Evolutionary conservation across 169 alveolate genomes (phyloP).

Genomic region (Miamiensis avidus): DNA sequence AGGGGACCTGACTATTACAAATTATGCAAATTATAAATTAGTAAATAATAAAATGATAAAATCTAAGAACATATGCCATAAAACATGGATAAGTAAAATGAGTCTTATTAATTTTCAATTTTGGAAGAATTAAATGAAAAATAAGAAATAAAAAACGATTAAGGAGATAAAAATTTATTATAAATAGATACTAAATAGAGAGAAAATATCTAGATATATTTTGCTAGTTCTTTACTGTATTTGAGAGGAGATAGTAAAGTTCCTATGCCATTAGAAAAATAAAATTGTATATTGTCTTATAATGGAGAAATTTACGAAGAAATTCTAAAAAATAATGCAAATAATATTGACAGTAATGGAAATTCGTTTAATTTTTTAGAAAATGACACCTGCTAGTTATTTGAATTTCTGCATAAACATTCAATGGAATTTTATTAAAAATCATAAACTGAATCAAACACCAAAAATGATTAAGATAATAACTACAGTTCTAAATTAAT

Average conservation of each 20-base stretch:
- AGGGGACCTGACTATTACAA: slow-evolving; percentile 22
- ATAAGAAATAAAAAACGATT: background rate
- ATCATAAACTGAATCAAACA: background rate
- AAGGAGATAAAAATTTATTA: too few species aligned
- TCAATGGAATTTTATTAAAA: background rate
- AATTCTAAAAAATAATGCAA: background rate
- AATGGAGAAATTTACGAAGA: slow-evolving; percentile 38
- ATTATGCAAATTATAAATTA: background rate
- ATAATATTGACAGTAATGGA: background rate
- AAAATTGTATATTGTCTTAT: slow-evolving; percentile 23
- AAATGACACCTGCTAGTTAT: slow-evolving; percentile 49
- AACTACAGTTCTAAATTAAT: slow-evolving; percentile 27
- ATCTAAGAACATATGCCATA: background rate
- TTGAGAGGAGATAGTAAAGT: slow-evolving; percentile 4
- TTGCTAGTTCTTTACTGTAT: background rate
- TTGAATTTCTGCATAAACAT: slow-evolving; percentile 11
- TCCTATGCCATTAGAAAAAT: slow-evolving; percentile 23
- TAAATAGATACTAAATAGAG: background rate
- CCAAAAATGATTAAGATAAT: background rate
- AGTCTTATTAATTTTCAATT: background rate
- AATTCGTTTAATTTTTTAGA: slow-evolving; percentile 32
- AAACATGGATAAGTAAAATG: background rate
- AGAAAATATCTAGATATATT: background rate
- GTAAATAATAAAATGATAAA: background rate
- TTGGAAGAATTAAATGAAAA: background rate